Evolutionary conservation across 176 grass and related monocot genomes (phyloP), one percentile per base, ranked within the genome.

Genomic region (Oryza brachyantha): DNA sequence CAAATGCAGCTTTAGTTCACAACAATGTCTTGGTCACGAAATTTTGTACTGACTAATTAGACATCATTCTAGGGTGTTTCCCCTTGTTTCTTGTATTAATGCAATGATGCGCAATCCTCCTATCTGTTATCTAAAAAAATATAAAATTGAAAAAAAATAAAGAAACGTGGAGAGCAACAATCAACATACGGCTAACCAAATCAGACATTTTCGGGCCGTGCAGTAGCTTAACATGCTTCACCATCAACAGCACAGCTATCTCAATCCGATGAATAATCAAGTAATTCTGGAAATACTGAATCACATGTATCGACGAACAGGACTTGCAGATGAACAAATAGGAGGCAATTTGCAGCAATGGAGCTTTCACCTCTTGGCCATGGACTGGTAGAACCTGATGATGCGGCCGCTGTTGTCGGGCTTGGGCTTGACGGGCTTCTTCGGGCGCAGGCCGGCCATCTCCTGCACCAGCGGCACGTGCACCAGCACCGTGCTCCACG

Each of bases 381-480:
- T 81, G 41, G 81, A 93, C 40, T 76, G 73, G 58, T 99, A 99
- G 81, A 93, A 95, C 3, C 16, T 61, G 66, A 86, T 70, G 64
- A 99, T 71, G 28, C 96, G 96, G n/a, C 84, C 82, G 45, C 45
- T 66, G 61, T 91, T 86, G 24, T 39, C 7, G 29, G 92, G 92
- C 85, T 91, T 99, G 64, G 90, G 90, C 84, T 89, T 99, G 74
- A 82, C 57, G 1, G 76, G 76, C 86, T 99, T 95, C 90, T 99
- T 99, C 75, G 88, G 93, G 52, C 90, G 88, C 29, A 99, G 90
- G 10, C 96, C 96, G 46, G 80, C 81, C 62, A 99, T 99, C 81
- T 99, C 96, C 79, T 96, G 96, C 77, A 99, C 92, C 57, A 99
- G 78, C 19, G 96, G 90, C 26, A 99, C 96, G 66, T 99, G 96